A percentile compares a stretch with the other conserved stretches of the same genome.
phyloP scores from a whole-genome alignment of 2,329 filamentous ascomycete genomes.

The Blastomyces gilchristii region DNA sequence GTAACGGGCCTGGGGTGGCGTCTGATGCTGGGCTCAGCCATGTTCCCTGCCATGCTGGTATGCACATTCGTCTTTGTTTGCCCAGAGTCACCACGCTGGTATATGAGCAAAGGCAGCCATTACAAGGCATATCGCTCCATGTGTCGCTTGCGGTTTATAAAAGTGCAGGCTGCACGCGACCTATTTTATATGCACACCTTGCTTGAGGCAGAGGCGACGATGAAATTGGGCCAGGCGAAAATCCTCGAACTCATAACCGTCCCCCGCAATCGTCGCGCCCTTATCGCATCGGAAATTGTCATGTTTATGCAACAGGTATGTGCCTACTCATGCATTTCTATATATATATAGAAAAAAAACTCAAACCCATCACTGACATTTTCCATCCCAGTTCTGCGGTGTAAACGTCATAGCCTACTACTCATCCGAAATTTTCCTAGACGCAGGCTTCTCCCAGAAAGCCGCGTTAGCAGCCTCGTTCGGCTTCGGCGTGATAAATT shows the following conservation, averaged over 20 bases:
- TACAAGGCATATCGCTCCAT: conserved; percentile 35
- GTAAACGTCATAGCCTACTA: conserved; percentile 52
- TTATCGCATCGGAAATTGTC: conserved; percentile 51
- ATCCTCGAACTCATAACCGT: conserved; percentile 50
- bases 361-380: not conserved
- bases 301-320: conserved; percentile 56
- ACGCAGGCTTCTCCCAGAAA: conserved; percentile 42
- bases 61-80: conserved; percentile 54
- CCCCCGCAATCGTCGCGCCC: conserved; percentile 52
- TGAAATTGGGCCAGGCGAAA: conserved; percentile 41
- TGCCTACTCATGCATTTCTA: conserved; percentile 16
- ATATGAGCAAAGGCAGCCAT: conserved; percentile 37
- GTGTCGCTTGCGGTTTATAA: conserved; percentile 34
- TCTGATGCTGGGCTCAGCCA: conserved; percentile 58
- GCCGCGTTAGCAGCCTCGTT: conserved; percentile 48
- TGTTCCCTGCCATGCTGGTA: conserved; percentile 51
- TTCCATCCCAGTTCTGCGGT: conserved; percentile 33
- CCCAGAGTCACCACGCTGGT: conserved; percentile 43
- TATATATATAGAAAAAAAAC: conserved; percentile 1
- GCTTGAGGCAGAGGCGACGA: conserved; percentile 50
- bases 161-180: conserved; percentile 37
- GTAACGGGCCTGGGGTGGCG: conserved; percentile 56
- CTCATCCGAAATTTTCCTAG: conserved; percentile 49
- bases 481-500: conserved; percentile 54
- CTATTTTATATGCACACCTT: conserved; percentile 43